A percentile compares a stretch with the other conserved stretches of the same genome.
These are phyloP conservation scores for Naematelia encephala DNA, from an alignment of 768 basidiomycete species.

Conservation along the genomic window DNA sequence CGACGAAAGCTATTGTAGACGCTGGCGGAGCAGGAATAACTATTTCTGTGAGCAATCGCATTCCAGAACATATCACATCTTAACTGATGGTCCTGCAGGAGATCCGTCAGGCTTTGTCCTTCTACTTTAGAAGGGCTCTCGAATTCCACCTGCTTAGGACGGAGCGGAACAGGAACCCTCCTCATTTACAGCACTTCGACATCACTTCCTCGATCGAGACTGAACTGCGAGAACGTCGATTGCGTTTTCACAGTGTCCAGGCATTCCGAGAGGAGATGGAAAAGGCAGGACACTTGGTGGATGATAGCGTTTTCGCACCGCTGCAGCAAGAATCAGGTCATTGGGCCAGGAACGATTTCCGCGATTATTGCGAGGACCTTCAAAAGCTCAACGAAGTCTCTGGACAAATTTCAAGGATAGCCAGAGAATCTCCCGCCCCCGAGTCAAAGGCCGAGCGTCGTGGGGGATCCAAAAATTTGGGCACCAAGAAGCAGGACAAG, in stretches of 20 bases:
- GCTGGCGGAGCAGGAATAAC: conserved; percentile 21
- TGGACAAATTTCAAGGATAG: not conserved
- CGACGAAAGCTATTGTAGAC: conserved; percentile 16
- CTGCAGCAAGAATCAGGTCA: conserved; percentile 22
- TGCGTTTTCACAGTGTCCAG: conserved; percentile 73
- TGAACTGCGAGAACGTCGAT: conserved; percentile 76
- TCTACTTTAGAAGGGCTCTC: conserved; percentile 24
- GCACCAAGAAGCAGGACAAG: not conserved
- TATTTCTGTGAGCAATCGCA: not conserved
- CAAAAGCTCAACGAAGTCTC: not conserved
- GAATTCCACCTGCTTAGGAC: conserved; percentile 28
- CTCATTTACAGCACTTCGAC: conserved; percentile 69
- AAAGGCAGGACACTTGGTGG: conserved; percentile 58
- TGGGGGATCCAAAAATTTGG: not conserved
- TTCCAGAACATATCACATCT: no score
- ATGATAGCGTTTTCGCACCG: conserved; percentile 17
- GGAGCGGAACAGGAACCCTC: conserved; percentile 56
- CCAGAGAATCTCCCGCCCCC: not conserved
- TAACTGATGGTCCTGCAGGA: conserved; percentile 17
- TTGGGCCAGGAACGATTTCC: conserved; percentile 23
- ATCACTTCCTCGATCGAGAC: conserved; percentile 75
- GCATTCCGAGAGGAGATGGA: conserved; percentile 65
- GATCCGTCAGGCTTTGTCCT: conserved; percentile 18
- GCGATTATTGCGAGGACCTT: conserved; percentile 17
- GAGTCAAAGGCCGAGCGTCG: not conserved